phyloP scores from a whole-genome alignment of 495 filamentous ascomycete species.

The Podospora australis region DNA sequence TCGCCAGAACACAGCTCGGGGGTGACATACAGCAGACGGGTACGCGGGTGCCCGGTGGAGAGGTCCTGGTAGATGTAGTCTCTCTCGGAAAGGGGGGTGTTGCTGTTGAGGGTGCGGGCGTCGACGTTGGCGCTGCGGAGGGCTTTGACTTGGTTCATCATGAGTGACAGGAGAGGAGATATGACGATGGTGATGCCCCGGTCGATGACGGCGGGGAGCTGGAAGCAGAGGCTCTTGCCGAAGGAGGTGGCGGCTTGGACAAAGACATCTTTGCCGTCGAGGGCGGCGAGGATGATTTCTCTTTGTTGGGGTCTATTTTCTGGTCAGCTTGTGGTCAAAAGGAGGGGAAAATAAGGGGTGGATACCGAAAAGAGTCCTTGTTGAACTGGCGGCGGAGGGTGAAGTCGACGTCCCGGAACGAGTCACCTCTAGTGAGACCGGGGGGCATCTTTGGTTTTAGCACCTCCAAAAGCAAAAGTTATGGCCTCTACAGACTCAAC shows the following conservation, averaged over 20 bases:
- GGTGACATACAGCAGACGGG: conserved; percentile 84
- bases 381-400: conserved; percentile 77
- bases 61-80: conserved; percentile 70
- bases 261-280: conserved; percentile 86
- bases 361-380: conserved; percentile 66
- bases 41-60: conserved; percentile 76
- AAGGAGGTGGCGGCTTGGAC: conserved; percentile 95
- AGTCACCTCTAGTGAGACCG: conserved; percentile 37
- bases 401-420: conserved; percentile 69
- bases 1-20: conserved; percentile 80
- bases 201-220: conserved; percentile 82
- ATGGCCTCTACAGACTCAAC: no score
- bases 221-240: conserved; percentile 92
- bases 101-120: conserved; percentile 83
- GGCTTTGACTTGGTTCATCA: conserved; percentile 88
- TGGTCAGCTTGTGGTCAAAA: not conserved
- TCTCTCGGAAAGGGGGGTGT: conserved; percentile 56
- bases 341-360: not conserved
- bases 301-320: conserved; percentile 66
- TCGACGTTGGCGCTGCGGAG: conserved; percentile 66
- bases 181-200: conserved; percentile 47
- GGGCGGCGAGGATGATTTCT: conserved; percentile 74
- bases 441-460: no score
- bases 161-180: not conserved
- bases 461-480: no score